These are phyloP conservation scores for Geotrichum klebahnii DNA, from an alignment of 1,139 yeast genomes.

Conservation along the genomic window DNA sequence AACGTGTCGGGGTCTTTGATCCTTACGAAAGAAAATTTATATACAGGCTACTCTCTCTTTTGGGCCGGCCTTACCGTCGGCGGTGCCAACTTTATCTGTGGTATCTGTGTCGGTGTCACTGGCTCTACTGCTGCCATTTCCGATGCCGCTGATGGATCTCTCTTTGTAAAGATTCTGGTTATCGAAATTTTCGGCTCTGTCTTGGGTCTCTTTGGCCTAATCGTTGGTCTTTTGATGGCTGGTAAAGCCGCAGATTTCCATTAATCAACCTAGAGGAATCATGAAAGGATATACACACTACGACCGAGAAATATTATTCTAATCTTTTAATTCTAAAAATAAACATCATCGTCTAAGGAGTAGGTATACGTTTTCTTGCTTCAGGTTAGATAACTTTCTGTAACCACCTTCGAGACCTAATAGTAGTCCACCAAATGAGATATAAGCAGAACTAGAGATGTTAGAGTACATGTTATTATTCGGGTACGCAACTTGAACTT, in stretches of 20 bases:
- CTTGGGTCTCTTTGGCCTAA: conserved; percentile 80
- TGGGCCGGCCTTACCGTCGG: conserved; percentile 99
- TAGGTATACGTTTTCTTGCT: conserved; percentile 90
- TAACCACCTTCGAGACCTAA: conserved; percentile 94
- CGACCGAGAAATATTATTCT: neutral
- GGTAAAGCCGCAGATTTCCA: conserved; percentile 82
- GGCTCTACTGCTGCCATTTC: conserved; percentile 97
- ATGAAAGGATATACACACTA: neutral
- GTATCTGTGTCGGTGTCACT: conserved; percentile 94
- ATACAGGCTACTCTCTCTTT: conserved; percentile 85
- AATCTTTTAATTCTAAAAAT: neutral
- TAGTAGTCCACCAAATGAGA: conserved; percentile 84
- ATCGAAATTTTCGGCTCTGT: conserved; percentile 97
- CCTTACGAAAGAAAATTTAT: conserved; percentile 77
- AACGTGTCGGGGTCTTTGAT: conserved; percentile 59
- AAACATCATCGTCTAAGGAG: conserved; percentile 66
- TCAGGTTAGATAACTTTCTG: conserved; percentile 79
- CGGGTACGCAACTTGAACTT: conserved; percentile 25
- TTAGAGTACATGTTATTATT: neutral
- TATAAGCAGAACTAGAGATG: conserved; percentile 2
- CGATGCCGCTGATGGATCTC: conserved; percentile 94
- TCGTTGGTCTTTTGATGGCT: conserved; percentile 95
- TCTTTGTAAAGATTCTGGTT: conserved; percentile 92
- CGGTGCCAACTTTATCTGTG: conserved; percentile 86
- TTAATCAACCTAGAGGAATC: neutral